These are phyloP conservation scores for Gymnopus androsaceus DNA, from an alignment of 1,284 basidiomycete species.

Conservation along the genomic window DNA sequence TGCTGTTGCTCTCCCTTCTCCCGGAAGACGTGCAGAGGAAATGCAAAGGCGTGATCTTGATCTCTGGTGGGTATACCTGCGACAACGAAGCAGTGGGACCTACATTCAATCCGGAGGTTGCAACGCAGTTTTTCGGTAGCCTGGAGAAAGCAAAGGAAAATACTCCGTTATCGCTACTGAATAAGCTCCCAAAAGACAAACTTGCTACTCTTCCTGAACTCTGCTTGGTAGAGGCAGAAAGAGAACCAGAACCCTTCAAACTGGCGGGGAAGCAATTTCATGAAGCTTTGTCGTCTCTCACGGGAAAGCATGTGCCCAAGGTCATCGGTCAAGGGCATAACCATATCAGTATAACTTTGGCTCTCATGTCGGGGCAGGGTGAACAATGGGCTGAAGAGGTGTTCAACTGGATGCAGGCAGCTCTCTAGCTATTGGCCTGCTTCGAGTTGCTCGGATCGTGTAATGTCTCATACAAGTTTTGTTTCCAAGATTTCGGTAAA, in stretches of 20 bases:
- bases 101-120: conserved; percentile 28
- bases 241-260: conserved; percentile 49
- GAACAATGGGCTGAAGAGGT: conserved; percentile 63
- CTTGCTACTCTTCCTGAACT: conserved; percentile 44
- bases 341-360: conserved; percentile 58
- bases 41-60: conserved; percentile 47
- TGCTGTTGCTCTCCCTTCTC: conserved; percentile 43
- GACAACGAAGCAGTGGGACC: conserved; percentile 21
- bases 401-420: conserved; percentile 43
- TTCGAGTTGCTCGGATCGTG: no score
- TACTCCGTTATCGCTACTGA: conserved; percentile 42
- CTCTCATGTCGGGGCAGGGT: conserved; percentile 53
- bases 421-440: no score
- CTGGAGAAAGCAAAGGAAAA: conserved; percentile 40
- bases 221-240: conserved; percentile 50
- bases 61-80: conserved; percentile 46
- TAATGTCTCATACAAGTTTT: no score
- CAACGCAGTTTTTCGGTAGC: conserved; percentile 48
- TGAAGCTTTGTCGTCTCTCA: conserved; percentile 33
- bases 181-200: conserved; percentile 33
- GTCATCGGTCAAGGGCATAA: conserved; percentile 58
- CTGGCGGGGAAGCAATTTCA: conserved; percentile 36
- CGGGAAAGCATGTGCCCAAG: conserved; percentile 28
- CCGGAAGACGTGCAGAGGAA: conserved; percentile 35
- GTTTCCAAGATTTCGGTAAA: no score